Conservation (phyloP, 2,329 filamentous ascomycete species). For the Aspergillus tanneri region DNA sequence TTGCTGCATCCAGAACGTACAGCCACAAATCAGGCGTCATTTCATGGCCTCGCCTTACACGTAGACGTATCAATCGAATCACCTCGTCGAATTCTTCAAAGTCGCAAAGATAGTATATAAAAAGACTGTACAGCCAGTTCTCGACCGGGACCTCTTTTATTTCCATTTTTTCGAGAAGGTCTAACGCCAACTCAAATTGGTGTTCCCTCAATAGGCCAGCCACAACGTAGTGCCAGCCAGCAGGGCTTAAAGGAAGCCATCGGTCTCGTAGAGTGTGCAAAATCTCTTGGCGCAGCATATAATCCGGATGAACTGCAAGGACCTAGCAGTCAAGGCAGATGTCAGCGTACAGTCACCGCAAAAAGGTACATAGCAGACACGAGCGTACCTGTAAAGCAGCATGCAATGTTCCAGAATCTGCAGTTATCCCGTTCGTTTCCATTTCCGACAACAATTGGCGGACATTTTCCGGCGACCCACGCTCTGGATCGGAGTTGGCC, state of each 20-base stretch:
- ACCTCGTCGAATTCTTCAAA: slow-evolving; percentile 75
- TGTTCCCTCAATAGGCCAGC: slow-evolving; percentile 76
- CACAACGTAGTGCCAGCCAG: slow-evolving; percentile 66
- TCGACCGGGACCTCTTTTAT: slow-evolving; percentile 56
- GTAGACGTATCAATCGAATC: slow-evolving; percentile 63
- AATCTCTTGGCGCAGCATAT: slow-evolving; percentile 69
- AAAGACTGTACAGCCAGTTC: slow-evolving; percentile 75
- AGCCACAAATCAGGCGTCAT: slow-evolving; percentile 63
- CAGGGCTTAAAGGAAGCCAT: slow-evolving; percentile 65
- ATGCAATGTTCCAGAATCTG: slow-evolving; percentile 68
- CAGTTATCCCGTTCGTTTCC: slow-evolving; percentile 58
- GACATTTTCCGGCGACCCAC: slow-evolving; percentile 67
- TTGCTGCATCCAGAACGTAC: slow-evolving; percentile 73
- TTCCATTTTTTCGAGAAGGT: slow-evolving; percentile 66
- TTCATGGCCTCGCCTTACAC: slow-evolving; percentile 48
- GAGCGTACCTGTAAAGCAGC: slow-evolving; percentile 63
- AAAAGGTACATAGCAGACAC: neutral
- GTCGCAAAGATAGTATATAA: slow-evolving; percentile 71
- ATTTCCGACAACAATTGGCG: slow-evolving; percentile 70
- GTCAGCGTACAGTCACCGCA: neutral
- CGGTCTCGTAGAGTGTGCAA: slow-evolving; percentile 63
- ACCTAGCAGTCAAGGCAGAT: slow-evolving; percentile 45
- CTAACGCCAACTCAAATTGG: slow-evolving; percentile 77
- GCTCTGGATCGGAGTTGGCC: slow-evolving; percentile 62
- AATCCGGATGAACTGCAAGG: slow-evolving; percentile 82